phyloP scores from a whole-genome alignment of 208 protist genomes.

The Vickermania spadyakhi region DNA sequence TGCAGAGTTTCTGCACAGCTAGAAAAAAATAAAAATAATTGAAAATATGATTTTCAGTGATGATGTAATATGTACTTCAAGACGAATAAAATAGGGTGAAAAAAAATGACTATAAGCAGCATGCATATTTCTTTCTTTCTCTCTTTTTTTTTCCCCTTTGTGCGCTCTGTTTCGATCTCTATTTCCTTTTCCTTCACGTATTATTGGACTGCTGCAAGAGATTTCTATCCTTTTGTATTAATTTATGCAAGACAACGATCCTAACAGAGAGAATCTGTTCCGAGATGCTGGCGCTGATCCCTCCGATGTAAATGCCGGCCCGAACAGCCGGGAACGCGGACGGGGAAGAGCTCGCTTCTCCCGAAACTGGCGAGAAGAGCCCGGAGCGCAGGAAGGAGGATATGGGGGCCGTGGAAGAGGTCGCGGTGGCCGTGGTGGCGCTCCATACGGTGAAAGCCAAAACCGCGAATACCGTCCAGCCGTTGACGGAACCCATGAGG shows the following conservation, averaged over 20 bases:
- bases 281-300: constrained; percentile 23
- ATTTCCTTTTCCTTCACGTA: too few relatives aligned
- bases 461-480: background rate
- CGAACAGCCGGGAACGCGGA: background rate
- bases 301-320: constrained; percentile 1
- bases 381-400: constrained; percentile 3
- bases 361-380: constrained; percentile 8
- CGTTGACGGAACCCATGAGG: background rate
- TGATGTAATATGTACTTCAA: too few relatives aligned
- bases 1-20: too few relatives aligned
- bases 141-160: too few relatives aligned
- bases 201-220: too few relatives aligned
- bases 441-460: background rate
- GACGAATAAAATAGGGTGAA: too few relatives aligned
- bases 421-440: background rate
- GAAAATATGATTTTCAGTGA: too few relatives aligned
- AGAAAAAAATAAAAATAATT: too few relatives aligned
- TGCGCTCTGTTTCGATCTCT: too few relatives aligned
- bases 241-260: constrained; percentile 48
- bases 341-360: background rate
- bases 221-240: too few relatives aligned
- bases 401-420: constrained; percentile 30
- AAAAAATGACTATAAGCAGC: too few relatives aligned
- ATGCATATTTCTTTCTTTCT: too few relatives aligned
- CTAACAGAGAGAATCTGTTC: constrained; percentile 35